Percentiles rank a stretch among this genome's conserved stretches.
Conservation (phyloP, 352 stramenopile genomes). For the Pythium phragmitis region DNA sequence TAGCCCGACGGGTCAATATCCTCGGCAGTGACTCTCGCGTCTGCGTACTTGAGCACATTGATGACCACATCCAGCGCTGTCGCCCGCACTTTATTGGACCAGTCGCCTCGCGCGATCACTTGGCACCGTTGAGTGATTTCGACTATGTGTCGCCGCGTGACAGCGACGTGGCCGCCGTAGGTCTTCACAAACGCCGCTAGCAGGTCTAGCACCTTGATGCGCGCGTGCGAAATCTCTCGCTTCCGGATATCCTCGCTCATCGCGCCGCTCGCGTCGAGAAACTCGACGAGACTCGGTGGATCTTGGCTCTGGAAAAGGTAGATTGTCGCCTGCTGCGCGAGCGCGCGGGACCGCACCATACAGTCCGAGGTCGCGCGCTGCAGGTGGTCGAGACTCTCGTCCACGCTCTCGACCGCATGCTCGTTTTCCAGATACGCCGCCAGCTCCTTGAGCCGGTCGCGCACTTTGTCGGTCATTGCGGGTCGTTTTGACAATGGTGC, state of each 20-base stretch:
- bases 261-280: constrained; percentile 48
- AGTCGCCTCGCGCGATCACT: constrained; percentile 46
- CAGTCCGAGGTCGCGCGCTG: constrained; percentile 38
- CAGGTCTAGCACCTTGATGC: constrained; percentile 49
- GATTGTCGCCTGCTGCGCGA: constrained; percentile 65
- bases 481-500: neutral
- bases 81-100: constrained; percentile 67
- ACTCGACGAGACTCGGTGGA: constrained; percentile 53
- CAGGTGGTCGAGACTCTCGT: constrained; percentile 62
- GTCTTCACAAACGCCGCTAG: constrained; percentile 51
- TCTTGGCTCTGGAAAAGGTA: constrained; percentile 55
- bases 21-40: constrained; percentile 33
- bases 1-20: constrained; percentile 55
- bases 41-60: constrained; percentile 49
- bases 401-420: constrained; percentile 59
- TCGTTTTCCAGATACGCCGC: constrained; percentile 54
- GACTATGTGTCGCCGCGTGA: constrained; percentile 48
- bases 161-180: constrained; percentile 44
- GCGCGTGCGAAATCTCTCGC: constrained; percentile 47
- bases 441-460: constrained; percentile 61
- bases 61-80: constrained; percentile 56
- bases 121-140: constrained; percentile 47
- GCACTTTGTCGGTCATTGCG: constrained; percentile 36
- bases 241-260: constrained; percentile 59
- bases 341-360: constrained; percentile 58